phyloP scores from a whole-genome alignment of 1,284 basidiomycete species.

The Termitomyces sp. region DNA sequence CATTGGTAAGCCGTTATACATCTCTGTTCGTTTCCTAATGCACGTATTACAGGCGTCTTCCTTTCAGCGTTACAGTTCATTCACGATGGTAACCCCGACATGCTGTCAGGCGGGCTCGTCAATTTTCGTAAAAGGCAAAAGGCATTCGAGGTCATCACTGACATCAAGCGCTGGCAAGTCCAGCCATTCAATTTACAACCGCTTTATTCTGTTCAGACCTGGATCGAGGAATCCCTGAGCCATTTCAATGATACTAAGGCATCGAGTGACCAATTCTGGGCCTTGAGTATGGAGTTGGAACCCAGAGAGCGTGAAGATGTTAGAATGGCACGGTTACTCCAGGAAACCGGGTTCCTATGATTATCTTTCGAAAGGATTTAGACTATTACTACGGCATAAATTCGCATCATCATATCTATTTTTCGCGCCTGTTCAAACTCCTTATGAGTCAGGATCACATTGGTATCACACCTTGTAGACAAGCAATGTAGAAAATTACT shows the following conservation, averaged over 20 bases:
- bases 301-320: constrained; percentile 92
- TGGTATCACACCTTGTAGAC: too few relatives aligned
- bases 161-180: constrained; percentile 94
- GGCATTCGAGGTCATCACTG: constrained; percentile 90
- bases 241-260: constrained; percentile 59
- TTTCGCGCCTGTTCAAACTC: too few relatives aligned
- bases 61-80: constrained; percentile 96
- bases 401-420: not conserved
- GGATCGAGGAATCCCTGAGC: constrained; percentile 74
- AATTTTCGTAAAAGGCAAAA: constrained; percentile 96
- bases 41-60: constrained; percentile 73
- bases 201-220: constrained; percentile 66
- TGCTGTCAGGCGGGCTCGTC: constrained; percentile 73
- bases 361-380: not conserved
- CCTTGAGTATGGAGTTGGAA: constrained; percentile 80
- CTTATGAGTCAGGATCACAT: too few relatives aligned
- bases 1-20: constrained; percentile 58
- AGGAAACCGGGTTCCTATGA: constrained; percentile 81
- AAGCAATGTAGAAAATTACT: too few relatives aligned
- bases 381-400: not conserved
- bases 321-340: constrained; percentile 84
- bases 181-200: constrained; percentile 83
- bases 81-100: constrained; percentile 94
- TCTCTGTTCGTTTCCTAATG: not conserved
- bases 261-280: constrained; percentile 76